Base-by-base conservation (phyloP, 768 basidiomycete genomes). In the Piloderma croceum region DNA sequence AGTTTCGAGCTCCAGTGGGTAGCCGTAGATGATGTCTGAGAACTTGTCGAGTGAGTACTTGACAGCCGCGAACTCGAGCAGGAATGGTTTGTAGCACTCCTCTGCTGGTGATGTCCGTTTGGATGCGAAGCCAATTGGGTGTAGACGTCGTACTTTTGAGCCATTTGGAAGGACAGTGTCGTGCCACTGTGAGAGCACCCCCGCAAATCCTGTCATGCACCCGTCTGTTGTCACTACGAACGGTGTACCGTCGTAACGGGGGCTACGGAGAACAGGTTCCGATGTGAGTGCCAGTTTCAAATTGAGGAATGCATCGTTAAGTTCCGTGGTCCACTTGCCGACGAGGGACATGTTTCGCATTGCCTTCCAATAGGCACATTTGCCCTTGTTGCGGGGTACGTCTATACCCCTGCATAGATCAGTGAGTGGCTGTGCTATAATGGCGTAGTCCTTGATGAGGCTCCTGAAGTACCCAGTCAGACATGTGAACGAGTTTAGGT, bases 161-260 rank as follows among this genome's bases (percentile, higher is more conserved):
- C 64, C 57, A 13, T 42, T 44, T 2, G 54, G 49, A 2, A 50
- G 34, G 3, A 38, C 38, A 12, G 45, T 49, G 4, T 38, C 38
- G 11, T 49, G 38, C 2, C 36, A 23, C 37, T 68, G 68, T 0
- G 58, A 23, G 2, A 68, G 44, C 0, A 63, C 44, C 1, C 46
- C 65, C 0, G 51, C 64, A 39, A 67, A 69, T 0, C 54, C 63
- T 9, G 52, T 45, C 36, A 61, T 58, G 19, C 49, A 60, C 0
- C 57, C 62, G 34, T 69, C 62, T 1, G 58, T 63, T 1, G 57
- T 63, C 6, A 68, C 42, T 3, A 66, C 54, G 43, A 71, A 71
- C 0, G 50, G 61, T n/a, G 50, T 53, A 1, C 61, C 60, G 34
- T 69, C 62, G 27, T 43, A 71, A 6, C 45, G 31, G 1, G 63